These are phyloP conservation scores for Colletotrichum sp. DNA, from an alignment of 2,329 filamentous ascomycete species.

Conservation along the genomic window DNA sequence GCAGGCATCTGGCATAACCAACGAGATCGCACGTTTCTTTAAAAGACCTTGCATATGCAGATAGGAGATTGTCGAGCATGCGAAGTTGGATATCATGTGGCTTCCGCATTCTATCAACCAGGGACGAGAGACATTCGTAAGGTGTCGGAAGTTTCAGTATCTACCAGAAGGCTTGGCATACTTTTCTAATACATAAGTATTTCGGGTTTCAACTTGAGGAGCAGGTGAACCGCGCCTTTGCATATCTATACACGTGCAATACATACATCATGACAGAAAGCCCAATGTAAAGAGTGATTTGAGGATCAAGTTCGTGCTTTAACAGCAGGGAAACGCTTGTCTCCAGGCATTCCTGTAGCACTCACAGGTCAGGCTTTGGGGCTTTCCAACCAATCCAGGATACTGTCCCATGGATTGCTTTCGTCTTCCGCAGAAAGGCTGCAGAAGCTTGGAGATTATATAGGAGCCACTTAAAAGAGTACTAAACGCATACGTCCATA, in stretches of 20 bases:
- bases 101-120: neutral
- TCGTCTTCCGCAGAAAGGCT: neutral
- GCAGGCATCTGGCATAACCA: neutral
- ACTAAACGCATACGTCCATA: fast-evolving
- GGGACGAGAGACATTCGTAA: neutral
- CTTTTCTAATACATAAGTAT: neutral
- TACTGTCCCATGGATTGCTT: neutral
- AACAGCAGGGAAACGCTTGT: fast-evolving
- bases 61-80: neutral
- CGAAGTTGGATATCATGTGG: neutral
- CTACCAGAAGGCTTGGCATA: neutral
- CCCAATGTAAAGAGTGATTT: fast-evolving
- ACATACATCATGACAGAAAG: neutral
- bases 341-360: neutral
- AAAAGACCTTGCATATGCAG: neutral
- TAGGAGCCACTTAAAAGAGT: neutral
- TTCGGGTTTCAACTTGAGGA: fast-evolving
- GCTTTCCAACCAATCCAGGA: neutral
- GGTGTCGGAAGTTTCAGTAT: neutral
- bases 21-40: neutral
- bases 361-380: neutral
- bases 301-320: fast-evolving
- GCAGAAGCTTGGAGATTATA: neutral
- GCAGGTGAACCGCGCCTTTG: neutral
- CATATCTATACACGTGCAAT: fast-evolving